Evolutionary conservation across 2,329 filamentous ascomycete species (phyloP).

Genomic region (Calonectria pseudoreteaudii): DNA sequence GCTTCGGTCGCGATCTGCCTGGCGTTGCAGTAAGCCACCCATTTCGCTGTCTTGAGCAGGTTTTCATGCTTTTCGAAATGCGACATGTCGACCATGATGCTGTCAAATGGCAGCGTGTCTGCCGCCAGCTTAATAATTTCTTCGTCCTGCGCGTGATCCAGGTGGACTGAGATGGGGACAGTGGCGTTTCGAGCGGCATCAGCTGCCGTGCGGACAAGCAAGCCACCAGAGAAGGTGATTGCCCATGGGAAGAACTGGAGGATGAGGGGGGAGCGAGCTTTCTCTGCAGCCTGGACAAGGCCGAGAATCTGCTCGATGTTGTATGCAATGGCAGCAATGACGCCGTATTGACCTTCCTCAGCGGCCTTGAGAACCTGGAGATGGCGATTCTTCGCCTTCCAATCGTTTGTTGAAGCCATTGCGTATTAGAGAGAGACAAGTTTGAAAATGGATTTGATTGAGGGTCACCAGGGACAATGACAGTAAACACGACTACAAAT

Average conservation of each 20-base stretch:
- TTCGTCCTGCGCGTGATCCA: constrained; percentile 73
- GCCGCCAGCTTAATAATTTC: constrained; percentile 66
- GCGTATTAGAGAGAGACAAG: too few species aligned
- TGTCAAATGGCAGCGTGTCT: constrained; percentile 72
- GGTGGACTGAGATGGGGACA: constrained; percentile 72
- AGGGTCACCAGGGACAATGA: too few species aligned
- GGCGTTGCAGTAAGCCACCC: constrained; percentile 20
- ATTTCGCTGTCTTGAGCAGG: constrained; percentile 49
- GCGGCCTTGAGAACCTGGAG: constrained; percentile 30
- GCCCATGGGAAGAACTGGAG: constrained; percentile 81
- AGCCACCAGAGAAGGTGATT: constrained; percentile 66
- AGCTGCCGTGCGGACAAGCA: constrained; percentile 63
- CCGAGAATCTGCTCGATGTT: constrained; percentile 79
- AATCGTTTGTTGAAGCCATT: background rate
- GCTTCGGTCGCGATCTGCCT: constrained; percentile 29
- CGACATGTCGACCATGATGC: constrained; percentile 83
- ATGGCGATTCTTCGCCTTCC: constrained; percentile 23
- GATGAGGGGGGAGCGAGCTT: constrained; percentile 72
- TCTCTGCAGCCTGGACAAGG: constrained; percentile 76
- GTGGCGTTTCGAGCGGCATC: constrained; percentile 63
- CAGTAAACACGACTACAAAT: background rate
- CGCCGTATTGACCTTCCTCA: constrained; percentile 27
- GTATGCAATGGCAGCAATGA: constrained; percentile 49
- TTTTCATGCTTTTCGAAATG: constrained; percentile 80
- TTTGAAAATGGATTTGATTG: background rate